Evolutionary conservation across 202 grass and related monocot species (phyloP), one percentile per base, ranked within the genome.

Genomic region (Zizania palustris): DNA sequence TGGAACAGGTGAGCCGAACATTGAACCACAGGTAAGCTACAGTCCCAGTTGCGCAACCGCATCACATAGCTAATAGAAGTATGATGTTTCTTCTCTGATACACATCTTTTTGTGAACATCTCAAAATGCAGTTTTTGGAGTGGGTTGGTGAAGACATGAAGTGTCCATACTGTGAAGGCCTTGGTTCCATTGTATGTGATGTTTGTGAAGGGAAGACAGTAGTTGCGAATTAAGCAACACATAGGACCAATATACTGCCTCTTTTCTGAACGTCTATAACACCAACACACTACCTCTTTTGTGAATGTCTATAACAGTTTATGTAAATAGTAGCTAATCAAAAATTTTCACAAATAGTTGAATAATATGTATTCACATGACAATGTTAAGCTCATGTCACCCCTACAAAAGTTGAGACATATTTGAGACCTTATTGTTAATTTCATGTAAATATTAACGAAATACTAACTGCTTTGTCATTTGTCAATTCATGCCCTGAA

Each of bases 91-190:
- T 48, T 74, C 51, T 70, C 28, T 45, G 40, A 43, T 71, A 63
- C 63, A 11, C 62, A 65, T 67, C 48, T 40, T 19, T 60, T 50
- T 5, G 2, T 51, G 83, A 14, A 69, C 11, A 53, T 83, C 54
- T 41, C 16, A 20, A 73, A 77, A 72, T 85, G 83, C 82, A 97
- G 95, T 98, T 98, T 84, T 41, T 94, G 87, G 95, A 92, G 85
- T 98, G 91, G 95, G 40, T 92, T 6, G 91, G 82, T 37, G 91
- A 94, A 94, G 95, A 80, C 70, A 76, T 72, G 11, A 94, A 92
- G 71, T 98, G 95, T 51, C 51, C 89, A 49, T 98, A 98, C 51
- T 98, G 95, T 44, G 89, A 92, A 78, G 95, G 91, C 13, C 74
- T 90, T 55, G 91, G 95, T 60, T 87, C 87, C 9, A 76, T 81